Evolutionary conservation across 1,139 yeast genomes (phyloP).

Genomic region (Nakaseomyces sp.): DNA sequence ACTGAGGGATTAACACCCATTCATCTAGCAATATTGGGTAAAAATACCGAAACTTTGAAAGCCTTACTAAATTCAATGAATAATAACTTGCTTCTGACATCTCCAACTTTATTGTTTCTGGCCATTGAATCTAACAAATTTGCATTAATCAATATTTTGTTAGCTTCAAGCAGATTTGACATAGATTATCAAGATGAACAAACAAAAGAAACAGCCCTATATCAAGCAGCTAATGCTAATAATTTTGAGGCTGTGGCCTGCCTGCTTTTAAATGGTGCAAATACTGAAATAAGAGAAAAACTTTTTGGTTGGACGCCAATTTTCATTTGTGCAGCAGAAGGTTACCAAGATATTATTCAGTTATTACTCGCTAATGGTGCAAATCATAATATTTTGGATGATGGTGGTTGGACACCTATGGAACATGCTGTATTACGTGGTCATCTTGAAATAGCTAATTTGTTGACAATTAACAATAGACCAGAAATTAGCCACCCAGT

Average conservation of each 20-base stretch:
- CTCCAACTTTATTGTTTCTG: constrained; percentile 50
- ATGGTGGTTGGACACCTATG: constrained; percentile 94
- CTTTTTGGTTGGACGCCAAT: constrained; percentile 94
- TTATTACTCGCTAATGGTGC: constrained; percentile 49
- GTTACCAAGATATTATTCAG: constrained; percentile 50
- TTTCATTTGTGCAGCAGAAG: constrained; percentile 86
- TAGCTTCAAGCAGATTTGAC: constrained; percentile 52
- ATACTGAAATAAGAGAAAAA: constrained; percentile 66
- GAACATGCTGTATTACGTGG: constrained; percentile 94
- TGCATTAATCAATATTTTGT: constrained; percentile 45
- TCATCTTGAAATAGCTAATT: constrained; percentile 60
- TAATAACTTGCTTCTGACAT: constrained; percentile 32
- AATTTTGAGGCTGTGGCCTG: constrained; percentile 46
- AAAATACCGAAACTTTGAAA: constrained; percentile 69
- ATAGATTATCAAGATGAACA: constrained; percentile 56
- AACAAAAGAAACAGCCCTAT: constrained; percentile 71
- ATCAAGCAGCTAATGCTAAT: constrained; percentile 66
- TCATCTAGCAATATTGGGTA: constrained; percentile 74
- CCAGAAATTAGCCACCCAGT: constrained; percentile 21
- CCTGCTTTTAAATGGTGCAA: constrained; percentile 52
- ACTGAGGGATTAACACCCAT: constrained; percentile 75
- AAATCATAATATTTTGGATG: constrained; percentile 52
- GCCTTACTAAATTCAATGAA: constrained; percentile 45
- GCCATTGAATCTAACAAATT: constrained; percentile 66
- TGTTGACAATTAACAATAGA: constrained; percentile 40